phyloP scores from a whole-genome alignment of 352 stramenopile genomes.

The Phytopythium ostracodes region DNA sequence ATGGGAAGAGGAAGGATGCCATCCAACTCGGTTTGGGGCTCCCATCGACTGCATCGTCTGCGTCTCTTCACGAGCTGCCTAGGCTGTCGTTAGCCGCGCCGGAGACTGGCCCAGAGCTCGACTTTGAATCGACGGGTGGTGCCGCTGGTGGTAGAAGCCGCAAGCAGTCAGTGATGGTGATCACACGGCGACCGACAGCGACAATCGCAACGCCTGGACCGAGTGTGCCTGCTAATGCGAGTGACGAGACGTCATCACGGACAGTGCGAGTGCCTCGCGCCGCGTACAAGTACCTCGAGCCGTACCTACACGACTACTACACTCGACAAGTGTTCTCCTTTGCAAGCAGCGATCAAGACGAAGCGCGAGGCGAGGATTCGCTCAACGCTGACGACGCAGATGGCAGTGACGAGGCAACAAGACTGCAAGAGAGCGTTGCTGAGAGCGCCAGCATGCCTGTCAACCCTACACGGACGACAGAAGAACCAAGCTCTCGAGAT shows the following conservation, averaged over 20 bases:
- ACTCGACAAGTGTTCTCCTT: slow-evolving; percentile 55
- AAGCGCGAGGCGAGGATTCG: background rate
- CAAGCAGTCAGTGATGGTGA: background rate
- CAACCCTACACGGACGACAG: background rate
- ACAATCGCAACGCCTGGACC: background rate
- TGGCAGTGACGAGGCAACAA: background rate
- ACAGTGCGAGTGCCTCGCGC: background rate
- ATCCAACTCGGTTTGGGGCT: slow-evolving; percentile 1
- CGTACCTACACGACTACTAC: slow-evolving; percentile 61
- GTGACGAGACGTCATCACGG: background rate
- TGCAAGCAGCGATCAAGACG: slow-evolving; percentile 12
- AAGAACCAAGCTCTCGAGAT: background rate
- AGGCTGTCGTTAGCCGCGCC: background rate
- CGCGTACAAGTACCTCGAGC: slow-evolving; percentile 33
- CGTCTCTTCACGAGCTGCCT: background rate
- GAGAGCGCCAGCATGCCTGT: background rate
- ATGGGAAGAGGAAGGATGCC: background rate
- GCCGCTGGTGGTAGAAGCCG: background rate
- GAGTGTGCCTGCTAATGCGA: background rate
- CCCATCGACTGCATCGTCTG: background rate
- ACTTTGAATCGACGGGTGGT: background rate
- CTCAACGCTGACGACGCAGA: background rate
- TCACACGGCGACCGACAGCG: background rate
- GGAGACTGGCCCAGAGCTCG: background rate
- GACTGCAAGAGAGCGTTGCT: background rate